Conservation (phyloP, 768 basidiomycete species). For the Boletus reticulatus region DNA sequence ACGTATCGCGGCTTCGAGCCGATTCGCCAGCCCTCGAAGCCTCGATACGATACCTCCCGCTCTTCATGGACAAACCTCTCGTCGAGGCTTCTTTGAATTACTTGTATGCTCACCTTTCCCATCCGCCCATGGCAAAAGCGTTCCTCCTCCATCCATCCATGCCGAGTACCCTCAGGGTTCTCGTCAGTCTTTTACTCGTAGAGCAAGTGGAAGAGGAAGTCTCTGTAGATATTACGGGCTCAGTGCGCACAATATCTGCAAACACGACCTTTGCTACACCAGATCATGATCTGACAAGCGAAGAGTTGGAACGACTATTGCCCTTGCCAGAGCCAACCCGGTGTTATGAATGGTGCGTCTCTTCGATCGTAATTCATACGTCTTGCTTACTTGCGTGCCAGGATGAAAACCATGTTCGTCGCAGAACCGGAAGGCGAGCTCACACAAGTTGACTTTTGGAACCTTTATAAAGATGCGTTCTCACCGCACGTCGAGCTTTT, state of each 20-base stretch:
- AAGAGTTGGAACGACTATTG: slow-evolving; percentile 62
- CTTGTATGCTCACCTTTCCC: slow-evolving; percentile 71
- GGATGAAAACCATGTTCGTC: slow-evolving; percentile 92
- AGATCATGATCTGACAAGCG: slow-evolving; percentile 66
- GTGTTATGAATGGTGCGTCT: slow-evolving; percentile 74
- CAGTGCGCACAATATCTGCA: slow-evolving; percentile 57
- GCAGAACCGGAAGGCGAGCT: slow-evolving; percentile 74
- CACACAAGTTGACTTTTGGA: slow-evolving; percentile 96
- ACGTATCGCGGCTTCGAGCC: slow-evolving; percentile 49
- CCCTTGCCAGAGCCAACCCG: slow-evolving; percentile 69
- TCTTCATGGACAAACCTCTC: slow-evolving; percentile 66
- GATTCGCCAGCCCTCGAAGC: slow-evolving; percentile 60
- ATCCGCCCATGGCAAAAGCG: slow-evolving; percentile 71
- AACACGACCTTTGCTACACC: slow-evolving; percentile 44
- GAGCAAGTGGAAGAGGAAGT: slow-evolving; percentile 74
- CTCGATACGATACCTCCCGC: slow-evolving; percentile 69
- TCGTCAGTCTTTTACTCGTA: slow-evolving; percentile 62
- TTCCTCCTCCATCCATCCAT: slow-evolving; percentile 72
- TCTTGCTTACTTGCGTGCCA: slow-evolving; percentile 31
- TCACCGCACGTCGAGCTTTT: slow-evolving; percentile 53
- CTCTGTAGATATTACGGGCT: slow-evolving; percentile 58
- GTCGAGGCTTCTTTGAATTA: slow-evolving; percentile 73
- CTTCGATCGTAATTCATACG: neutral
- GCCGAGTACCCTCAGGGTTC: slow-evolving; percentile 64
- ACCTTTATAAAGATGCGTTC: slow-evolving; percentile 85